Base-by-base conservation (phyloP, 2,329 filamentous ascomycete genomes). In the Xylaria sp. region DNA sequence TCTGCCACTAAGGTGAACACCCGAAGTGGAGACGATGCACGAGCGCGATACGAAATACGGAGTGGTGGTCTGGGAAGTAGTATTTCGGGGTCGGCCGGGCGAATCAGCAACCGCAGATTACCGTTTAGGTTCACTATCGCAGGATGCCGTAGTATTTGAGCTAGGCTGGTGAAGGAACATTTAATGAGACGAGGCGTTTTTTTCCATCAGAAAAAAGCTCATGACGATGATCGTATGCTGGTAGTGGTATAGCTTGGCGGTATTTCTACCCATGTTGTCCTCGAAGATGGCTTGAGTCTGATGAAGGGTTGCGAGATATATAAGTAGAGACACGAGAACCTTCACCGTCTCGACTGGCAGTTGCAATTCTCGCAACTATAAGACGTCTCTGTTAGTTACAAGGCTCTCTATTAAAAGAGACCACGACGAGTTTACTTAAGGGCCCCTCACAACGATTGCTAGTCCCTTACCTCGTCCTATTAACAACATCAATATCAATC, bases 41-140 rank as follows among this genome's bases (percentile, higher is more conserved):
- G 4, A 46, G 28, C 20, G 50, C 41, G n/a, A 69, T 67, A 64
- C 64, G 64, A 67, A 64, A 64, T 69, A 69, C 64, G 63, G 57
- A 34, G 56, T 18, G 28, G 28, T 44, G 41, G 41, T 46, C 41
- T 20, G 15, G 18, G 41, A 2, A 46, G 51, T 34, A n/a, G 41
- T 18, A 46, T 44, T 41, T 50, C 37, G 44, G 60, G 15, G 28
- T 44, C 28, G 25, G 41, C 46, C 44, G 31, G 18, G 44, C 59
- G 37, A 70, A 62, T 69, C 65, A 58, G 39, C 15, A 9, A 18
- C 7, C 18, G 20, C 41, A 52, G 64, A 64, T 63, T 50, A 15
- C 50, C 39, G 15, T 50, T 48, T n/a, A n/a, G 13, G 13, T 58
- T 28, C 15, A 57, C 8, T 57, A 55, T 37, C 7, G 10, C 51